Evolutionary conservation across 352 stramenopile species (phyloP).

Genomic region (Phytophthora pisi): DNA sequence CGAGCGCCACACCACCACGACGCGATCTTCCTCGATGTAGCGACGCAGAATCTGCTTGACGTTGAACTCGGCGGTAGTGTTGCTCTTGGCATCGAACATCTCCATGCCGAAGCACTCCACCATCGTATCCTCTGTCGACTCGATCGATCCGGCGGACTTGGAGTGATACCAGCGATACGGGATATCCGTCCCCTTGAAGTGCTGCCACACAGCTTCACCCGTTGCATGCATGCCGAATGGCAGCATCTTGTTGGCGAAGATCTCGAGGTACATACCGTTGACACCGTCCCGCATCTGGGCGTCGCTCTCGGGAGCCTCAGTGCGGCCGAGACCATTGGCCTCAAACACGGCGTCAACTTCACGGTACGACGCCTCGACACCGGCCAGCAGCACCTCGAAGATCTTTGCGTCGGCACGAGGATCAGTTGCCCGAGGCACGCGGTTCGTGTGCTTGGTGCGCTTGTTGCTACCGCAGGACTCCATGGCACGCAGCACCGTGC

Average conservation of each 20-base stretch:
- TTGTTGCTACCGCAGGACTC: conserved; percentile 38
- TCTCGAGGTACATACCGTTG: conserved; percentile 37
- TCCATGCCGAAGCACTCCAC: conserved; percentile 42
- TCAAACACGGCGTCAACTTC: conserved; percentile 40
- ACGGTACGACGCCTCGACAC: conserved; percentile 32
- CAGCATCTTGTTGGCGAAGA: conserved; percentile 46
- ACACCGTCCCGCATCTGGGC: conserved; percentile 37
- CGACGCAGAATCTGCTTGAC: conserved; percentile 40
- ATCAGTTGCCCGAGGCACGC: conserved; percentile 22
- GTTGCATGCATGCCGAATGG: conserved; percentile 47
- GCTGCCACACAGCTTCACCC: conserved; percentile 41
- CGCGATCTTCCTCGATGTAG: conserved; percentile 47
- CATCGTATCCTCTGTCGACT: conserved; percentile 42
- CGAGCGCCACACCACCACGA: conserved; percentile 64
- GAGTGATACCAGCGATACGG: conserved; percentile 37
- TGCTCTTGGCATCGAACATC: conserved; percentile 39
- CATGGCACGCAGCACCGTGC: conserved; percentile 32
- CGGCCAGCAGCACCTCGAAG: conserved; percentile 35
- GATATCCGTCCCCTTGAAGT: conserved; percentile 45
- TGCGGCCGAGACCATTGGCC: conserved; percentile 38
- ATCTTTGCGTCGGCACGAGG: conserved; percentile 28
- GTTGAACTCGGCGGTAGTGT: conserved; percentile 38
- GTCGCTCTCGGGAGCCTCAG: conserved; percentile 31
- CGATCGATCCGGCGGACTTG: conserved; percentile 30
- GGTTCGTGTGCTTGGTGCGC: conserved; percentile 34